Evolutionary conservation across 2,329 filamentous ascomycete genomes (phyloP).

Genomic region (Fusarium stilboides): DNA sequence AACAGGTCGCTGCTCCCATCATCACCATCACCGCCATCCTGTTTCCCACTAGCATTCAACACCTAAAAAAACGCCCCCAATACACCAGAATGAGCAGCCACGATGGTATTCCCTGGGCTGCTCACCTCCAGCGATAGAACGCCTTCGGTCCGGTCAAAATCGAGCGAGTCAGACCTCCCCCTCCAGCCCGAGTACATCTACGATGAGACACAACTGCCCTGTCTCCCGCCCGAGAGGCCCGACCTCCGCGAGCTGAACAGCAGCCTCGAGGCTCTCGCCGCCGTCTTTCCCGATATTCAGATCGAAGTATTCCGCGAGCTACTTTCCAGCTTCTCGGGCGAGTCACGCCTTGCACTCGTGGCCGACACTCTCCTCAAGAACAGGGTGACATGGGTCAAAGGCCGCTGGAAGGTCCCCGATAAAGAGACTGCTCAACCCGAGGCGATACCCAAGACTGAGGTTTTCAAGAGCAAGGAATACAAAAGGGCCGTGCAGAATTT

Average conservation of each 20-base stretch:
- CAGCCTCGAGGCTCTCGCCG: conserved; percentile 76
- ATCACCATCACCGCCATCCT: conserved; percentile 24
- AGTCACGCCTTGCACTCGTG: conserved; percentile 82
- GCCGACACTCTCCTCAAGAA: conserved; percentile 84
- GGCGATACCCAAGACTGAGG: conserved; percentile 71
- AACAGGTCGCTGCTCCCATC: conserved; percentile 23
- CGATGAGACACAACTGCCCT: conserved; percentile 69
- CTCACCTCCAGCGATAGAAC: conserved; percentile 61
- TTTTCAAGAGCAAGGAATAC: conserved; percentile 78
- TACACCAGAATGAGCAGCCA: conserved; percentile 56
- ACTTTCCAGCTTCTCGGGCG: conserved; percentile 80
- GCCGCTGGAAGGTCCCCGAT: conserved; percentile 70
- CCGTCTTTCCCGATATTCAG: conserved; percentile 85
- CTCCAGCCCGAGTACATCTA: conserved; percentile 65
- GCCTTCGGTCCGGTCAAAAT: conserved; percentile 52
- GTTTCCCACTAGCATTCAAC: conserved; percentile 9
- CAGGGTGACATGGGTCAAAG: conserved; percentile 78
- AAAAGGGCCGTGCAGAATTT: conserved; percentile 77
- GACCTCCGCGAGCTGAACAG: conserved; percentile 80
- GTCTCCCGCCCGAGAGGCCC: conserved; percentile 66
- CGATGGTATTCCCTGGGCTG: conserved; percentile 66
- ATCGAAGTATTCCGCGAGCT: conserved; percentile 88
- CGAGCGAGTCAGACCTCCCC: conserved; percentile 50
- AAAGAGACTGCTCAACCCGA: conserved; percentile 52
- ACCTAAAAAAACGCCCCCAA: background rate